Base-by-base conservation (phyloP, 2,329 filamentous ascomycete genomes). In the Diaporthe vaccinii region DNA sequence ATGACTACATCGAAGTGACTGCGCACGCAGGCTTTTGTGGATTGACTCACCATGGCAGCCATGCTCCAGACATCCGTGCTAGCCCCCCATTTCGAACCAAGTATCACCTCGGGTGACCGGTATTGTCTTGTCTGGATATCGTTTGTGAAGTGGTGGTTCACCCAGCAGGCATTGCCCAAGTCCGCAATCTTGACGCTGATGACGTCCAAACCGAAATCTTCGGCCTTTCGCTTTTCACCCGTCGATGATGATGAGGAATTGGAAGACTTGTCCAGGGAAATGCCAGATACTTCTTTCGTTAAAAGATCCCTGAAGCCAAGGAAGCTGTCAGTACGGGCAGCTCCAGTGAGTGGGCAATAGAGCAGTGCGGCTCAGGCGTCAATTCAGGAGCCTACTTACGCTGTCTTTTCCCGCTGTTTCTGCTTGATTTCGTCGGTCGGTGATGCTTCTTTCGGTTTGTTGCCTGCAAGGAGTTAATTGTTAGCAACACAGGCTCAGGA, bases 31-130 rank as follows among this genome's bases (percentile, higher is more conserved):
- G 15, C 9, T 7, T 3, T 12, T 12, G 12, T 4, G 2, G 51
- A 28, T 22, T 6, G 10, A 34, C 91, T 80, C 89, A 98, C 97
- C 97, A 99, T 99, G 79, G 94, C 94, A 75, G 97, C 96, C 97
- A 99, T 99, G 85, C 96, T 98, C 97, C 97, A 99, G 10, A 98
- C 94, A 85, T 99, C 97, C 2, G 97, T 98, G 83, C 96, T 98
- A n/a, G 97, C 97, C 79, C 97, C 97, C 97, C 97, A 99, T 87
- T 98, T 98, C 4, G 95, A 92, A 53, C 97, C 97, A 28, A 99
- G 87, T 76, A 99, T 98, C 74, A 99, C 97, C 85, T 99, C 97
- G 1, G 97, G 97, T 1, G 97, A 98, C 74, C 97, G 91, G 84
- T 99, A 99, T 85, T 99, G 97, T 81, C 97, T 91, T 12, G 97